Percentiles rank a stretch among this genome's conserved stretches.
Evolutionary conservation across 352 stramenopile species (phyloP).

Genomic region (Phytophthora hibernalis): DNA sequence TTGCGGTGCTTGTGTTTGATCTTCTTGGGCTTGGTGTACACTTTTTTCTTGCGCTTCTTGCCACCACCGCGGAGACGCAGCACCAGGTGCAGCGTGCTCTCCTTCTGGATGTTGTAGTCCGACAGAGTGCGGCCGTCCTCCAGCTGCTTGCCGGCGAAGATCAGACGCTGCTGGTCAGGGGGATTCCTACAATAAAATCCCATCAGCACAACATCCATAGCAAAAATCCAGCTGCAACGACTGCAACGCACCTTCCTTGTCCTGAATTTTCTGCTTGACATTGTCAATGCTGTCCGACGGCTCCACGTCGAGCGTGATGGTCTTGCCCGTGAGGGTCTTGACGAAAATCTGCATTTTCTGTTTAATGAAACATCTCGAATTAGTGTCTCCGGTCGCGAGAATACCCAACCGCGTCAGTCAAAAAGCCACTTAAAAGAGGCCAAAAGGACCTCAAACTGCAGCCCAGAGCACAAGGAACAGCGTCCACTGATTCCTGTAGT

Average conservation of each 20-base stretch:
- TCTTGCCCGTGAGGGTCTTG: constrained; percentile 98
- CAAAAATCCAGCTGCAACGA: not conserved
- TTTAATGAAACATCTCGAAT: constrained; percentile 22
- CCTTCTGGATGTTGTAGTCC: constrained; percentile 97
- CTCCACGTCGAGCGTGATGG: constrained; percentile 99
- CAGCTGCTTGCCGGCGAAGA: constrained; percentile 99
- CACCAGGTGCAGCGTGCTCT: constrained; percentile 98
- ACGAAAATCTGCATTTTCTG: constrained; percentile 96
- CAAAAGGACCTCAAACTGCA: not conserved
- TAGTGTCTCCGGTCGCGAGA: constrained; percentile 18
- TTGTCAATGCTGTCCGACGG: constrained; percentile 99
- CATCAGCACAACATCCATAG: constrained; percentile 1
- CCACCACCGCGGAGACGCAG: constrained; percentile 95
- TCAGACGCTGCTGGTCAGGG: constrained; percentile 99
- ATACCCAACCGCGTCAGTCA: constrained; percentile 22
- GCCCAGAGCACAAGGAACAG: too few relatives aligned
- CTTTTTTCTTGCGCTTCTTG: constrained; percentile 99
- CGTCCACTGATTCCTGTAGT: not conserved
- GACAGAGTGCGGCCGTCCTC: constrained; percentile 94
- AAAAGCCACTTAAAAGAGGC: constrained; percentile 12
- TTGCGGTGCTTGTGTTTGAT: constrained; percentile 97
- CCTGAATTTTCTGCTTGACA: constrained; percentile 99
- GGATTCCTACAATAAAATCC: constrained; percentile 85
- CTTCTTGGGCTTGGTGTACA: constrained; percentile 99
- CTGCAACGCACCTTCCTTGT: constrained; percentile 96